Conservation (phyloP, 345 rosid genomes). For the Noccaea bulbosa region DNA sequence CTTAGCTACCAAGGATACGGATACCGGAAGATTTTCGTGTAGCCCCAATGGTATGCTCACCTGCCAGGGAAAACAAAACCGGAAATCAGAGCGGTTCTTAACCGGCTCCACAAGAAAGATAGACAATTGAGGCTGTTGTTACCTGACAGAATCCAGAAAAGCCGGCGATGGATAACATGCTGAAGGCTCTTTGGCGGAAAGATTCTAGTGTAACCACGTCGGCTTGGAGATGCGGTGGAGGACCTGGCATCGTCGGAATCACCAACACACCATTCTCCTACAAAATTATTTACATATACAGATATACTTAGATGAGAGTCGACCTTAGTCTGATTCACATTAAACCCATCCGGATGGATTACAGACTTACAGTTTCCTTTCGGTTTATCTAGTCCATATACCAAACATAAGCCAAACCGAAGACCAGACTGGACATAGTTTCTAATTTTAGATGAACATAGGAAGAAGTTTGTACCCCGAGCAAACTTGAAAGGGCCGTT, state of each 20-base stretch:
- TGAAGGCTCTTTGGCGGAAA: slow-evolving; percentile 61
- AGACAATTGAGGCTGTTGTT: slow-evolving; percentile 6
- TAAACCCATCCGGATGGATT: too few relatives aligned
- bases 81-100: slow-evolving; percentile 1
- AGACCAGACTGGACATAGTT: too few relatives aligned
- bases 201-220: slow-evolving; percentile 58
- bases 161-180: slow-evolving; percentile 76
- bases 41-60: slow-evolving; percentile 73
- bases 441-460: too few relatives aligned
- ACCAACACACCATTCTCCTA: slow-evolving; percentile 75
- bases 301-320: slow-evolving; percentile 1
- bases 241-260: slow-evolving; percentile 82
- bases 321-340: neutral
- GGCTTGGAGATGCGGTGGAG: slow-evolving; percentile 73
- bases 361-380: too few relatives aligned
- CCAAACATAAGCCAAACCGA: too few relatives aligned
- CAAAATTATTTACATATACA: neutral
- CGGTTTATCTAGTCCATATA: too few relatives aligned
- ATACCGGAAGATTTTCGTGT: slow-evolving; percentile 59
- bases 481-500: slow-evolving; percentile 63
- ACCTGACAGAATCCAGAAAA: slow-evolving; percentile 96
- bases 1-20: slow-evolving; percentile 70
- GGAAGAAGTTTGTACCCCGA: slow-evolving; percentile 57
- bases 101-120: slow-evolving; percentile 6
- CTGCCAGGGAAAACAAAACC: slow-evolving; percentile 38